Percentiles rank a stretch among this genome's conserved stretches.
phyloP scores from a whole-genome alignment of 108 stramenopile genomes.

The Seminavis robusta region DNA sequence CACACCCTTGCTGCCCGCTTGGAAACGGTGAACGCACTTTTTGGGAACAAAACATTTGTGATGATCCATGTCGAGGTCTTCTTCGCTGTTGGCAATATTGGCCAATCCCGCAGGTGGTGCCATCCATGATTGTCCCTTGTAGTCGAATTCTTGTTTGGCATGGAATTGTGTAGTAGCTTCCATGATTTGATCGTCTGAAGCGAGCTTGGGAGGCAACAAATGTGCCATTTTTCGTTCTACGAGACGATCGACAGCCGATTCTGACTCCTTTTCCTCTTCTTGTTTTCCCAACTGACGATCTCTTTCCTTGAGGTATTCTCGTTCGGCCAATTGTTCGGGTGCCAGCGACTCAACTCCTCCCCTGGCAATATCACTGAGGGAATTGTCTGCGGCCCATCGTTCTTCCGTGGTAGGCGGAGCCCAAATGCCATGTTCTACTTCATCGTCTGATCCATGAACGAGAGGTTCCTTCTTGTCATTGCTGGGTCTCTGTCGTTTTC shows the following conservation, averaged over 20 bases:
- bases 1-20: slow-evolving; percentile 94
- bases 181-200: slow-evolving; percentile 50
- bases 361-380: slow-evolving; percentile 45
- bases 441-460: slow-evolving; percentile 72
- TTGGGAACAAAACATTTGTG: slow-evolving; percentile 94
- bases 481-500: slow-evolving; percentile 22
- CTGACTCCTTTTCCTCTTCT: slow-evolving; percentile 46
- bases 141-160: slow-evolving; percentile 83
- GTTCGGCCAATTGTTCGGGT: slow-evolving; percentile 65
- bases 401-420: slow-evolving; percentile 73
- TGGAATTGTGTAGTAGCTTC: slow-evolving; percentile 86
- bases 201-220: slow-evolving; percentile 87
- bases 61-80: slow-evolving; percentile 54
- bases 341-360: slow-evolving; percentile 53
- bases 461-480: slow-evolving; percentile 33
- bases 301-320: slow-evolving; percentile 64
- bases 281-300: slow-evolving; percentile 56
- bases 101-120: slow-evolving; percentile 79
- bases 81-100: slow-evolving; percentile 21
- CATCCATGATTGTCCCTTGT: slow-evolving; percentile 94
- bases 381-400: slow-evolving; percentile 44
- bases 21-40: slow-evolving; percentile 89
- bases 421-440: slow-evolving; percentile 79
- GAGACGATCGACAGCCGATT: slow-evolving; percentile 62
- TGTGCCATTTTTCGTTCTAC: slow-evolving; percentile 94